A percentile compares a stretch with the other conserved stretches of the same genome.
Conservation (phyloP, 192 early-diverging fungal species). For the Podila epigama region DNA sequence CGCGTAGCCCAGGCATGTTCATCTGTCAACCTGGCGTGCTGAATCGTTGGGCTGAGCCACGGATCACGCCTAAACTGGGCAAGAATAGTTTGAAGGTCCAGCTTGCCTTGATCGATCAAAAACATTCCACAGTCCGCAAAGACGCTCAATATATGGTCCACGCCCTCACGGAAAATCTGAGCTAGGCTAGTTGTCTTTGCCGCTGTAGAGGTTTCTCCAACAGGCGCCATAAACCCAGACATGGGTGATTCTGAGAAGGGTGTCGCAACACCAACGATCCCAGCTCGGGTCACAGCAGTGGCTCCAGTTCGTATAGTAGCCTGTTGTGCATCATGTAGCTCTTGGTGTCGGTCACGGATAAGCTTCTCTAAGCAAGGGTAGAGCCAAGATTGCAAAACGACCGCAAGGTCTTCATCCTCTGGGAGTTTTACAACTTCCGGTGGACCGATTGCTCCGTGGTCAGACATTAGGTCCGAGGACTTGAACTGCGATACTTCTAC, state of each 20-base stretch:
- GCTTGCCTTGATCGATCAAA: constrained; percentile 1
- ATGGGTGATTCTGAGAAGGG: neutral
- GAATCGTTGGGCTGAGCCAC: constrained; percentile 14
- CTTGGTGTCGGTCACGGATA: constrained; percentile 14
- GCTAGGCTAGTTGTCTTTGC: neutral
- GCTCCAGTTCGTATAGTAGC: neutral
- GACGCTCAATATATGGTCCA: neutral
- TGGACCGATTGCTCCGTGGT: neutral
- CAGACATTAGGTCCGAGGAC: neutral
- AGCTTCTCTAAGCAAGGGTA: constrained; percentile 16
- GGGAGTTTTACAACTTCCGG: neutral
- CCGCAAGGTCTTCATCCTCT: constrained; percentile 3
- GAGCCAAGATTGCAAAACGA: constrained; percentile 14
- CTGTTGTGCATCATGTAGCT: constrained; percentile 1
- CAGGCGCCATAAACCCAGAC: neutral
- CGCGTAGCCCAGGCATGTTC: constrained; percentile 27
- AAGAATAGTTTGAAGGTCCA: neutral
- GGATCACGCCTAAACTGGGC: constrained; percentile 2
- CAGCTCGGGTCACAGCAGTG: neutral
- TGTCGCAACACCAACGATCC: no score
- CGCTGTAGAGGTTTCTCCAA: neutral
- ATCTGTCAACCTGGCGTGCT: constrained; percentile 9
- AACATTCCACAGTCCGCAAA: constrained; percentile 20
- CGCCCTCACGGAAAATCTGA: constrained; percentile 1
- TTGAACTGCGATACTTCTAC: neutral